Conservation (phyloP, 495 filamentous ascomycete species). For the Tuber calosporum region DNA sequence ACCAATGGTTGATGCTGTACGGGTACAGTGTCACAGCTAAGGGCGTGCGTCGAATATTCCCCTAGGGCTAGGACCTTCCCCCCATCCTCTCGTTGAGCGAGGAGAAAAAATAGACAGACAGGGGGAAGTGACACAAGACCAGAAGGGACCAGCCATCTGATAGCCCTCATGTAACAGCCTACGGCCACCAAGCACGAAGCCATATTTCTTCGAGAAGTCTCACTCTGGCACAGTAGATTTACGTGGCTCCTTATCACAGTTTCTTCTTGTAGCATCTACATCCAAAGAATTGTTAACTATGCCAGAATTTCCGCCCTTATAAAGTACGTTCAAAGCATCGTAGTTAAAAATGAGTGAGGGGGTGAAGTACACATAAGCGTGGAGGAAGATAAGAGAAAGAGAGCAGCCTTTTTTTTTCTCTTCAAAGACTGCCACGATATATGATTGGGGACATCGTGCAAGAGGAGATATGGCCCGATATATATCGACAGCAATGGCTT, state of each 20-base stretch:
- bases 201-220: neutral
- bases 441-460: neutral
- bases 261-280: neutral
- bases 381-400: constrained; percentile 7
- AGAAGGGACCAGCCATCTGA: neutral
- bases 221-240: neutral
- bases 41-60: constrained; percentile 4
- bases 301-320: neutral
- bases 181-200: neutral
- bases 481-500: constrained; percentile 26
- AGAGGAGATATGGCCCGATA: constrained; percentile 19
- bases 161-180: neutral
- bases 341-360: constrained; percentile 11
- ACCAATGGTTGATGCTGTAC: constrained; percentile 19
- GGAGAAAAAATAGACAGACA: neutral
- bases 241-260: neutral
- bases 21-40: constrained; percentile 8
- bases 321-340: constrained; percentile 4
- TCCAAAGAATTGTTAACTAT: neutral
- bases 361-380: constrained; percentile 6
- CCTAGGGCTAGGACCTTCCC: constrained; percentile 25
- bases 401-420: neutral
- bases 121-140: neutral
- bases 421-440: neutral
- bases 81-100: neutral